These are phyloP conservation scores for Neofusicoccum cordaticola DNA, from an alignment of 2,329 filamentous ascomycete species.

Conservation along the genomic window DNA sequence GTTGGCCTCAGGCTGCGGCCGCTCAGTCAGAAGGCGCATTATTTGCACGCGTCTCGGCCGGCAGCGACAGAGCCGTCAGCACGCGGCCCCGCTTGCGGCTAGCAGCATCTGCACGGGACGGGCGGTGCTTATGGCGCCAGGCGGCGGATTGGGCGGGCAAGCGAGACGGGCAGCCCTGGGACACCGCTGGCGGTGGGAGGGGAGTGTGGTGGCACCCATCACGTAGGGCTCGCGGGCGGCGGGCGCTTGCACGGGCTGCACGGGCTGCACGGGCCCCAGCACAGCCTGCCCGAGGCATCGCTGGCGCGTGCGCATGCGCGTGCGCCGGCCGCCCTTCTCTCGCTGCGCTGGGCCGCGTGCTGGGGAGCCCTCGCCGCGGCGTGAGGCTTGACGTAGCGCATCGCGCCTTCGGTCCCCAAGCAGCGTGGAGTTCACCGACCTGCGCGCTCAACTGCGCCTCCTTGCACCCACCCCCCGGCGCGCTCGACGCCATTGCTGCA, in stretches of 20 bases:
- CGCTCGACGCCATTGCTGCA: neutral
- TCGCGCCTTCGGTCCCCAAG: neutral
- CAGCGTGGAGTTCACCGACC: slow-evolving; percentile 1
- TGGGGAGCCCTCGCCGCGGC: too few species aligned
- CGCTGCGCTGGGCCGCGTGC: neutral
- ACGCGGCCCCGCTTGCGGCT: neutral
- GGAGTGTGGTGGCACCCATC: too few species aligned
- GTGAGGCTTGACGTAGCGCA: neutral
- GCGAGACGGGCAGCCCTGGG: neutral
- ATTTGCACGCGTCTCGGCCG: neutral
- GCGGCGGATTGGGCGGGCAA: neutral
- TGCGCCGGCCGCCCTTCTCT: neutral
- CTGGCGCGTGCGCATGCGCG: neutral
- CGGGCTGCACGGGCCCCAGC: neutral
- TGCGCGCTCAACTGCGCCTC: neutral
- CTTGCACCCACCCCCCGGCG: neutral
- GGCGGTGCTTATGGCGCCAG: slow-evolving; percentile 3
- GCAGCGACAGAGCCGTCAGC: neutral
- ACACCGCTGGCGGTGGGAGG: neutral
- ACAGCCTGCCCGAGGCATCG: slow-evolving; percentile 4
- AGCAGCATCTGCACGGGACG: neutral
- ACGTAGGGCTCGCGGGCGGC: too few species aligned
- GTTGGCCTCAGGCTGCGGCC: neutral
- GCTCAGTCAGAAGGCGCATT: neutral
- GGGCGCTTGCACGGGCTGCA: neutral